A percentile compares a stretch with the other conserved stretches of the same genome.
Conservation (phyloP, 140 eudicot genomes). For the Senecio squalidus region DNA sequence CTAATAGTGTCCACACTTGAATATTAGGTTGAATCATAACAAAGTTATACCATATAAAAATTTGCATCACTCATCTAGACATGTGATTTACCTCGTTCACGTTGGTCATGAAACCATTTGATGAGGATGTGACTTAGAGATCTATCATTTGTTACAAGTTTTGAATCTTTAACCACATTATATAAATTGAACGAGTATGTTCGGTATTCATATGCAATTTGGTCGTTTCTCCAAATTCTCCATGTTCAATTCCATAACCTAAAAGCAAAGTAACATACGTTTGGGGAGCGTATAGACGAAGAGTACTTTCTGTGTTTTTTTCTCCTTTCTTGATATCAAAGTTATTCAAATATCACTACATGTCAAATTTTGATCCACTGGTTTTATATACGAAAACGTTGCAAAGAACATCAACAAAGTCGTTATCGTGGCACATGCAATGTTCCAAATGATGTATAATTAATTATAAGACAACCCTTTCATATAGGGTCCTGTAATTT, state of each 20-base stretch:
- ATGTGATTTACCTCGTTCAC: too few species aligned
- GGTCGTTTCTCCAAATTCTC: too few species aligned
- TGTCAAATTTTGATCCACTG: slow-evolving; percentile 17
- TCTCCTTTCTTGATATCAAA: neutral
- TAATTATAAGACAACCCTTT: slow-evolving; percentile 17
- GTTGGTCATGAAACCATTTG: too few species aligned
- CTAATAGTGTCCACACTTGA: neutral
- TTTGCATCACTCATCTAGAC: neutral
- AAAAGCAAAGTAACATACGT: too few species aligned
- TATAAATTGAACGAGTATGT: too few species aligned
- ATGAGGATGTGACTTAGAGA: too few species aligned
- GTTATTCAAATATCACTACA: slow-evolving; percentile 4
- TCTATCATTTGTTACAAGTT: neutral
- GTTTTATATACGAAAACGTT: slow-evolving; percentile 7
- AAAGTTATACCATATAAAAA: neutral
- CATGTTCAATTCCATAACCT: too few species aligned
- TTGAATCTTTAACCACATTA: neutral
- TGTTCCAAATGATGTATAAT: slow-evolving; percentile 24
- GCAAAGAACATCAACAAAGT: slow-evolving; percentile 26
- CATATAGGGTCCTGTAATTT: slow-evolving; percentile 25
- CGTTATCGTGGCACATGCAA: slow-evolving; percentile 36
- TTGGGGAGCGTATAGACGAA: too few species aligned
- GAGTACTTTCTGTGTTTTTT: too few species aligned
- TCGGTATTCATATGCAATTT: too few species aligned
- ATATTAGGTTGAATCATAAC: slow-evolving; percentile 1